Evolutionary conservation across 164 flowering plant species (phyloP).

Genomic region (Vitis labrusca): DNA sequence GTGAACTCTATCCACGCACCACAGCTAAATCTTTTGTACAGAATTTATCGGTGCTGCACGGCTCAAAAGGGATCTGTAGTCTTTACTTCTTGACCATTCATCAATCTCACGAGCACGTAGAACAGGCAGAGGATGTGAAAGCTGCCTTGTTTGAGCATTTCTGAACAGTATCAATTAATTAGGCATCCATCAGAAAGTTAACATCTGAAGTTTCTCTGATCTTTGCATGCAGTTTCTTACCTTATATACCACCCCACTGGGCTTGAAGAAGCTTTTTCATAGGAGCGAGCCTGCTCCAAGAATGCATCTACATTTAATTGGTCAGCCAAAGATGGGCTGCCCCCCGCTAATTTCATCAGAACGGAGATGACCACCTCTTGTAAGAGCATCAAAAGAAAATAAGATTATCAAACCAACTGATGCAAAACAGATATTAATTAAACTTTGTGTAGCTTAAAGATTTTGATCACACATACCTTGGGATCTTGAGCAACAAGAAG

Average conservation of each 20-base stretch:
- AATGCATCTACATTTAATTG: slow-evolving; percentile 97
- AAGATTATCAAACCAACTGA: slow-evolving; percentile 8
- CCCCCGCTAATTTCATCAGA: slow-evolving; percentile 97
- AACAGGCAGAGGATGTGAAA: slow-evolving; percentile 96
- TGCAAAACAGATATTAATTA: neutral
- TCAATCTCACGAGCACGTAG: slow-evolving; percentile 96
- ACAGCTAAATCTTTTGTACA: slow-evolving; percentile 24
- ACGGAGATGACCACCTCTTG: slow-evolving; percentile 99
- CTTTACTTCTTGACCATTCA: slow-evolving; percentile 90
- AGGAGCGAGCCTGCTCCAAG: slow-evolving; percentile 97
- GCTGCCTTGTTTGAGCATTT: slow-evolving; percentile 96
- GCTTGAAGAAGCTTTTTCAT: slow-evolving; percentile 94
- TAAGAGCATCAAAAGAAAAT: slow-evolving; percentile 25
- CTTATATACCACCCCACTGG: slow-evolving; percentile 95
- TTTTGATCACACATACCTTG: slow-evolving; percentile 51
- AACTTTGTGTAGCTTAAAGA: neutral
- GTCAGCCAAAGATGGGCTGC: slow-evolving; percentile 91
- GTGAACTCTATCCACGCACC: slow-evolving; percentile 3
- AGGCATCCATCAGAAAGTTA: slow-evolving; percentile 5
- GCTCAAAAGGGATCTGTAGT: slow-evolving; percentile 58
- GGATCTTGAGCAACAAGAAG: slow-evolving; percentile 97
- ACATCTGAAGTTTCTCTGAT: neutral
- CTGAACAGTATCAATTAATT: slow-evolving; percentile 34
- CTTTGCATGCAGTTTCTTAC: slow-evolving; percentile 26
- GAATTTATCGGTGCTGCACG: slow-evolving; percentile 40